Conservation (phyloP, 768 basidiomycete genomes). For the Mycena filopes region DNA sequence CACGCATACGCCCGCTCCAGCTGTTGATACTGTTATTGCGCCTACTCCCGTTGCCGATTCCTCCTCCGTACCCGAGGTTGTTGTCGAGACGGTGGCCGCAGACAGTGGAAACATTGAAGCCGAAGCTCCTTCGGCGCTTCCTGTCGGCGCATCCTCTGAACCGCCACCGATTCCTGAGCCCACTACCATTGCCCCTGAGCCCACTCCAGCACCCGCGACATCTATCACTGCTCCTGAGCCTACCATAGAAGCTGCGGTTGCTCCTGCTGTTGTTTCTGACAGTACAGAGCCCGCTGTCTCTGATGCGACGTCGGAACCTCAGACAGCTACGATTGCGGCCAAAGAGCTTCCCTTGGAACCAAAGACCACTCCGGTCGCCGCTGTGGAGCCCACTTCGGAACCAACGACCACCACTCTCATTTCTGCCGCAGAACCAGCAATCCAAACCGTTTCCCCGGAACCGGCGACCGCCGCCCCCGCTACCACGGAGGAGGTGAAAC, state of each 20-base stretch:
- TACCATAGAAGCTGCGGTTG: neutral
- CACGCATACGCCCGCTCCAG: slow-evolving; percentile 33
- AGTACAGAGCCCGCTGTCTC: neutral
- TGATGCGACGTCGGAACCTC: neutral
- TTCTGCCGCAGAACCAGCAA: neutral
- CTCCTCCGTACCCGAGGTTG: neutral
- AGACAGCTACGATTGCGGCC: no score
- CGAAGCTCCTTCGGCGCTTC: slow-evolving; percentile 7
- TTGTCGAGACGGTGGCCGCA: slow-evolving; percentile 19
- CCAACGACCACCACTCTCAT: no score
- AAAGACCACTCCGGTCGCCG: no score
- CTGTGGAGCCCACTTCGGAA: no score
- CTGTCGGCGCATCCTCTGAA: neutral
- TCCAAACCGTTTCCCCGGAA: neutral
- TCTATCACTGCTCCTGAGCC: neutral
- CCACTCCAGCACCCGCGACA: neutral
- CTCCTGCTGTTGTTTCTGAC: neutral
- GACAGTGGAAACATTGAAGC: slow-evolving; percentile 16
- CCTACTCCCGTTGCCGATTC: neutral
- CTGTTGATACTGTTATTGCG: neutral
- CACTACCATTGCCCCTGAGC: neutral
- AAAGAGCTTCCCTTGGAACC: no score
- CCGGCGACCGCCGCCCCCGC: neutral
- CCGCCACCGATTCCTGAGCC: neutral
- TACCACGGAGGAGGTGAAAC: neutral